Percentiles rank a stretch among this genome's conserved stretches.
Evolutionary conservation across 768 basidiomycete genomes (phyloP).

Genomic region (Agaricus bisporus): DNA sequence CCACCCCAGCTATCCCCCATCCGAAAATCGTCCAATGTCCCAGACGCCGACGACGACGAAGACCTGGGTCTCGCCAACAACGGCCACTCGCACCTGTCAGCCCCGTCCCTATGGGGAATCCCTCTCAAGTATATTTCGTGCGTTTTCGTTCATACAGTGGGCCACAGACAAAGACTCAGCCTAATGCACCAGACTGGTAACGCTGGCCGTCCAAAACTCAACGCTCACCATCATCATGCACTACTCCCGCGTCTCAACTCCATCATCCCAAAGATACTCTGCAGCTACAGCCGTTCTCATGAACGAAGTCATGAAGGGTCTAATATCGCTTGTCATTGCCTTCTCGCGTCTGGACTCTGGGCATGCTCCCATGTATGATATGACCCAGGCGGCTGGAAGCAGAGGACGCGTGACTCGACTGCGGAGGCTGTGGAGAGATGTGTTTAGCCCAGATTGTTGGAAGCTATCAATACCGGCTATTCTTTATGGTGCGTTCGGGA

Average conservation of each 20-base stretch:
- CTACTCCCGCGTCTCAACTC: slow-evolving; percentile 81
- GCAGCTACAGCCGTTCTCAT: slow-evolving; percentile 92
- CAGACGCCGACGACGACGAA: background rate
- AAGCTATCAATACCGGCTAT: slow-evolving; percentile 96
- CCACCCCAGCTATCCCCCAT: slow-evolving; percentile 1
- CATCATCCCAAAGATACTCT: slow-evolving; percentile 75
- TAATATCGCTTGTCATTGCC: slow-evolving; percentile 85
- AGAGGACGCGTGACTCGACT: slow-evolving; percentile 16
- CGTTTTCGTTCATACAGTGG: slow-evolving; percentile 19
- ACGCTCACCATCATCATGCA: slow-evolving; percentile 92
- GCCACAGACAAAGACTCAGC: background rate
- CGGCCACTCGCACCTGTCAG: background rate
- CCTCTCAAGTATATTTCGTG: slow-evolving; percentile 81
- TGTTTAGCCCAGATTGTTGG: slow-evolving; percentile 93
- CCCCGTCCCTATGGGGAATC: slow-evolving; percentile 60
- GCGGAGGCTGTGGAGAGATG: slow-evolving; percentile 53
- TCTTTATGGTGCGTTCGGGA: slow-evolving; percentile 56
- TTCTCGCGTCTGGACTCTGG: slow-evolving; percentile 49
- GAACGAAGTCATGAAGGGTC: slow-evolving; percentile 90
- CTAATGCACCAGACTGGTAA: slow-evolving; percentile 49
- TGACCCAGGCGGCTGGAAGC: slow-evolving; percentile 19
- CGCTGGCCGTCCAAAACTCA: slow-evolving; percentile 91
- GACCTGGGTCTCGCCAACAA: slow-evolving; percentile 6
- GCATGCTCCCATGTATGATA: slow-evolving; percentile 19
- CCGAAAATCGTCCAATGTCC: background rate